phyloP scores from a whole-genome alignment of 768 basidiomycete species.

The Artomyces pyxidatus region DNA sequence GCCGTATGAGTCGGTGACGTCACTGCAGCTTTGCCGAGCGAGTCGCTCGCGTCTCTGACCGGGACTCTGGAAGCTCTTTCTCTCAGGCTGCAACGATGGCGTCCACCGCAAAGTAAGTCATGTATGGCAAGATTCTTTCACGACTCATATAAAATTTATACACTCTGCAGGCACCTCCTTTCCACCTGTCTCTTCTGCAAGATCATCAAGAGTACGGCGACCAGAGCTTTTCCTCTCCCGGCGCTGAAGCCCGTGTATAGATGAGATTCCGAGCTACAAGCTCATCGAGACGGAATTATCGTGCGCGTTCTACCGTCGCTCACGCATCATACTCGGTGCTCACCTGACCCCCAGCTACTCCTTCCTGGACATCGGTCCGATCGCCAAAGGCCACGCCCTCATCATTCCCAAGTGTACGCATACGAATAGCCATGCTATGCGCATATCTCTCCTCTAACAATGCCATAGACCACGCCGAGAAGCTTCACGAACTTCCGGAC shows the following conservation, averaged over 20 bases:
- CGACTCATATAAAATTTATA: neutral
- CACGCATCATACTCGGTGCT: neutral
- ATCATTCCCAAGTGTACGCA: conserved; percentile 85
- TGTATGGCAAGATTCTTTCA: neutral
- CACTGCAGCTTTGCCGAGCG: too few relatives aligned
- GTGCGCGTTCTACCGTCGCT: conserved; percentile 33
- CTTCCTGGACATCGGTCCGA: conserved; percentile 89
- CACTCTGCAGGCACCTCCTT: conserved; percentile 38
- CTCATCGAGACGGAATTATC: conserved; percentile 67
- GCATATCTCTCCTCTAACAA: conserved; percentile 2
- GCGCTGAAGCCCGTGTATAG: conserved; percentile 29
- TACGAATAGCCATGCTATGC: neutral
- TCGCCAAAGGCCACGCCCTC: conserved; percentile 86
- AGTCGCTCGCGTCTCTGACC: too few relatives aligned
- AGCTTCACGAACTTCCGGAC: conserved; percentile 84
- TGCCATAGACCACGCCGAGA: conserved; percentile 68
- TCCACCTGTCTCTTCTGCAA: conserved; percentile 87
- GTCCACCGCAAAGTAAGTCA: conserved; percentile 7
- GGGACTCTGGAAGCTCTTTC: too few relatives aligned
- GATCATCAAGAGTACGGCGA: conserved; percentile 71
- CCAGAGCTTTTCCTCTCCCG: neutral
- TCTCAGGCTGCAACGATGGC: too few relatives aligned
- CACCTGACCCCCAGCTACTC: conserved; percentile 44
- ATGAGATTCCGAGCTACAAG: conserved; percentile 86
- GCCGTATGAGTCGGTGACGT: too few relatives aligned